phyloP scores from a whole-genome alignment of 2,329 filamentous ascomycete genomes.

The Beauveria sp. region DNA sequence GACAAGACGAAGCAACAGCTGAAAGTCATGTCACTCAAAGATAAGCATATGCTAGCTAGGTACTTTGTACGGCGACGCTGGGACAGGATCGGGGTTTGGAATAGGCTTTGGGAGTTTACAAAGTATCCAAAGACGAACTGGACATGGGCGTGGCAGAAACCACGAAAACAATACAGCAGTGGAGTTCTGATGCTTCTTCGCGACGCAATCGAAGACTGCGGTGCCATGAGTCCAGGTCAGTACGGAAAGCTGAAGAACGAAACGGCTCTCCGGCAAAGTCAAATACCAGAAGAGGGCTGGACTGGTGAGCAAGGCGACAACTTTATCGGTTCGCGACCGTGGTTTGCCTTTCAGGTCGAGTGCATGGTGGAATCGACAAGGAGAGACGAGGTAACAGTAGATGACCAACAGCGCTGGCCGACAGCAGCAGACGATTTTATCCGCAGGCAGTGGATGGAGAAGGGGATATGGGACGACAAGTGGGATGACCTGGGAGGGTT shows the following conservation, averaged over 20 bases:
- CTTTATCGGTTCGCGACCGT: not conserved
- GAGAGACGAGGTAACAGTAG: not conserved
- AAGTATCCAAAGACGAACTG: not conserved
- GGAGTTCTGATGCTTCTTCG: not conserved
- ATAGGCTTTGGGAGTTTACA: not conserved
- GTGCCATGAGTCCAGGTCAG: not conserved
- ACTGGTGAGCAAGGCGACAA: not conserved
- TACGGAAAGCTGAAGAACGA: not conserved
- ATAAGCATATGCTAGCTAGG: not conserved
- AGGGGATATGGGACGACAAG: not conserved
- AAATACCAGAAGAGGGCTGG: not conserved
- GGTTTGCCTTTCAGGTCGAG: conserved; percentile 2
- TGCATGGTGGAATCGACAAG: not conserved
- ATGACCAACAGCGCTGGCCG: not conserved
- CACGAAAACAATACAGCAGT: not conserved
- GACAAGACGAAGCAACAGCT: not conserved
- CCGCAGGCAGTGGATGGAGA: not conserved
- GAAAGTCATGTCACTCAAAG: not conserved
- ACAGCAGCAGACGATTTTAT: not conserved
- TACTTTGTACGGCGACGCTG: not conserved
- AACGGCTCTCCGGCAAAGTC: not conserved
- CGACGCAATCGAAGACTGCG: not conserved
- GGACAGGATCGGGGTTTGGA: not conserved
- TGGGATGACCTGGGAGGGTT: not conserved
- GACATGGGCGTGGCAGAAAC: not conserved